Evolutionary conservation across 192 early-diverging fungal genomes (phyloP).

Genomic region (Gryganskiella cystojenkinii): DNA sequence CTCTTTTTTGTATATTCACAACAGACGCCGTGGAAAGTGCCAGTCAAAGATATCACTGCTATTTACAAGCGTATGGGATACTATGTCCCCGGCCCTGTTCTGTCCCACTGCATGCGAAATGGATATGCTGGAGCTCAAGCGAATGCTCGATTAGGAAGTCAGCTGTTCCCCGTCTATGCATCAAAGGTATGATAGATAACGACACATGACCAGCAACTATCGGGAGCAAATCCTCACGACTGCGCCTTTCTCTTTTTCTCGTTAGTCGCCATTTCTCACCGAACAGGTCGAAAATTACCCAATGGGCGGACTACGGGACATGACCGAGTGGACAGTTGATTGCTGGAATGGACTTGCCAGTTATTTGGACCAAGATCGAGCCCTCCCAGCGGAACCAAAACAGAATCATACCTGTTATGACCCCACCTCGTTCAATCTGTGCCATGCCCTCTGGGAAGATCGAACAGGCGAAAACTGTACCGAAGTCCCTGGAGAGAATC

Average conservation of each 20-base stretch:
- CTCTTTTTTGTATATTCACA: background rate
- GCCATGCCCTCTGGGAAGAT: conserved; percentile 41
- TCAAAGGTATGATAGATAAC: conserved; percentile 50
- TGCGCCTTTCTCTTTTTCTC: conserved; percentile 35
- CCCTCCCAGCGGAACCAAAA: conserved; percentile 23
- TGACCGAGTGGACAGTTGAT: conserved; percentile 64
- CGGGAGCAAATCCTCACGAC: too few relatives aligned
- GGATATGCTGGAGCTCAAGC: conserved; percentile 70
- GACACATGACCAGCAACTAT: background rate
- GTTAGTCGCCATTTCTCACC: conserved; percentile 76
- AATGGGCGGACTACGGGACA: conserved; percentile 75
- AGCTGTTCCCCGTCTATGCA: conserved; percentile 67
- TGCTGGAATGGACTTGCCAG: conserved; percentile 64
- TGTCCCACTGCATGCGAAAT: conserved; percentile 65
- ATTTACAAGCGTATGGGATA: conserved; percentile 68
- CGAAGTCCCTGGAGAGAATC: background rate
- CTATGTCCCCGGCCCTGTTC: conserved; percentile 44
- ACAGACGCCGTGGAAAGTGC: conserved; percentile 67
- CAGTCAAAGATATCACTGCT: conserved; percentile 68
- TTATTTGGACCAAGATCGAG: conserved; percentile 56
- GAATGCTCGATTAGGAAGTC: conserved; percentile 63
- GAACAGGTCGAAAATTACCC: conserved; percentile 79
- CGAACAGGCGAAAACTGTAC: conserved; percentile 3
- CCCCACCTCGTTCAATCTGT: conserved; percentile 34
- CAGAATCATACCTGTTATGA: conserved; percentile 21